phyloP scores from a whole-genome alignment of 495 filamentous ascomycete genomes.

The Penicillium lividum region DNA sequence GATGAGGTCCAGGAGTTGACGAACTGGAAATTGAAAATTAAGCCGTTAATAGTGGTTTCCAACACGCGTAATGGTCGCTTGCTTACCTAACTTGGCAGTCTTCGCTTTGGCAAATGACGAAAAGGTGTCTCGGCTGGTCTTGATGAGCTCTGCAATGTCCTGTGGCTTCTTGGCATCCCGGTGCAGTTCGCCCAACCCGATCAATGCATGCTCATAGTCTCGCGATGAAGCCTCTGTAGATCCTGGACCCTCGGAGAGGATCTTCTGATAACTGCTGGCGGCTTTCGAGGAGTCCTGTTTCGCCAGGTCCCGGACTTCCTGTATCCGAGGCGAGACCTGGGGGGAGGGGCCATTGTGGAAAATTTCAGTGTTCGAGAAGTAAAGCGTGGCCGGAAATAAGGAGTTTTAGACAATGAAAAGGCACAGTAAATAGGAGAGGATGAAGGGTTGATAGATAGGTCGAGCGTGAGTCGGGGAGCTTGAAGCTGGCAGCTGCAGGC shows the following conservation, averaged over 20 bases:
- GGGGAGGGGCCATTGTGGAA: slow-evolving; percentile 52
- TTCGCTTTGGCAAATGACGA: slow-evolving; percentile 98
- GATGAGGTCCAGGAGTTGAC: slow-evolving; percentile 95
- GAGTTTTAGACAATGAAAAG: slow-evolving; percentile 6
- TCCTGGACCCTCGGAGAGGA: slow-evolving; percentile 81
- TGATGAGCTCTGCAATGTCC: slow-evolving; percentile 89
- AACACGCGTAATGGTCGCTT: background rate
- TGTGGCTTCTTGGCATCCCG: slow-evolving; percentile 84
- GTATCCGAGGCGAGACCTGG: slow-evolving; percentile 60
- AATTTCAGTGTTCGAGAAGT: background rate
- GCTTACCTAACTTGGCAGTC: slow-evolving; percentile 93
- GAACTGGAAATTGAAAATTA: slow-evolving; percentile 71
- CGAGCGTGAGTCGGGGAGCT: slow-evolving; percentile 32
- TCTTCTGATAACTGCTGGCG: slow-evolving; percentile 79
- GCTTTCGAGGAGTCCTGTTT: slow-evolving; percentile 79
- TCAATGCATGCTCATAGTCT: slow-evolving; percentile 72
- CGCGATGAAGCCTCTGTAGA: slow-evolving; percentile 79
- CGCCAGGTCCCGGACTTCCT: slow-evolving; percentile 81
- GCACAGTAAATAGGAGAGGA: slow-evolving; percentile 17
- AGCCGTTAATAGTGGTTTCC: background rate
- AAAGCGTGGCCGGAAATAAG: slow-evolving; percentile 3
- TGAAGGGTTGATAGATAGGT: slow-evolving; percentile 24
- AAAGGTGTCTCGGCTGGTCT: slow-evolving; percentile 82
- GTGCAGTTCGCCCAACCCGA: slow-evolving; percentile 88
- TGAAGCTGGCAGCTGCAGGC: slow-evolving; percentile 34